Conservation (phyloP, 768 basidiomycete genomes). For the Rhizopogon vesiculosus region DNA sequence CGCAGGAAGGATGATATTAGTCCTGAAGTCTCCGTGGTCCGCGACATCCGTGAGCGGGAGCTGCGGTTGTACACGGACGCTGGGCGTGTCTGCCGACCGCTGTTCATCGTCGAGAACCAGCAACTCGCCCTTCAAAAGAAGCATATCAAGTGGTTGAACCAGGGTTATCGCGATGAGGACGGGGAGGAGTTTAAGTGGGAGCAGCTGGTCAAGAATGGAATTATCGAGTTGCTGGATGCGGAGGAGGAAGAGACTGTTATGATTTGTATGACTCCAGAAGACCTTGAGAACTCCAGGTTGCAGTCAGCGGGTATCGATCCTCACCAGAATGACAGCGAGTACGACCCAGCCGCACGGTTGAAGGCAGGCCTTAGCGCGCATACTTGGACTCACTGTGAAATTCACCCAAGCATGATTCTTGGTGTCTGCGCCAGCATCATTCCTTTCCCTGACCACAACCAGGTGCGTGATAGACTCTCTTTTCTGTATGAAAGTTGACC, state of each 20-base stretch:
- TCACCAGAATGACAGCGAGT: slow-evolving; percentile 59
- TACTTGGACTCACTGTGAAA: slow-evolving; percentile 98
- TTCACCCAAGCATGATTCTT: slow-evolving; percentile 98
- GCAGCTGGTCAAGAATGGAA: slow-evolving; percentile 77
- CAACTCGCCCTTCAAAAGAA: slow-evolving; percentile 79
- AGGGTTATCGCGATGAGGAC: slow-evolving; percentile 55
- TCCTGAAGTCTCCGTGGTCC: slow-evolving; percentile 94
- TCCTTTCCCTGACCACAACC: slow-evolving; percentile 99
- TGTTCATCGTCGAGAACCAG: slow-evolving; percentile 95
- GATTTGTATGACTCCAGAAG: slow-evolving; percentile 98
- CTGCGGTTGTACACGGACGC: slow-evolving; percentile 94
- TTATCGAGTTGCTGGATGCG: slow-evolving; percentile 93
- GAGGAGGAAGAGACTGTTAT: slow-evolving; percentile 99
- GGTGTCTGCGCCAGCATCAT: slow-evolving; percentile 99
- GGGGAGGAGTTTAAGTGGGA: slow-evolving; percentile 74
- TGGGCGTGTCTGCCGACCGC: slow-evolving; percentile 92
- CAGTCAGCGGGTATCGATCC: slow-evolving; percentile 57
- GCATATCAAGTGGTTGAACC: slow-evolving; percentile 70
- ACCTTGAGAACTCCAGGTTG: slow-evolving; percentile 79
- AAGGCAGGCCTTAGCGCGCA: slow-evolving; percentile 84
- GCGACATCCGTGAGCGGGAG: slow-evolving; percentile 95
- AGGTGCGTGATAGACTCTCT: slow-evolving; percentile 47
- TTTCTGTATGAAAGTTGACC: slow-evolving; percentile 1
- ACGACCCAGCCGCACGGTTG: slow-evolving; percentile 83
- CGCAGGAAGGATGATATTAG: slow-evolving; percentile 93